Conservation (phyloP, 371 early-diverging fungal genomes). For the Parasitella parasitica region DNA sequence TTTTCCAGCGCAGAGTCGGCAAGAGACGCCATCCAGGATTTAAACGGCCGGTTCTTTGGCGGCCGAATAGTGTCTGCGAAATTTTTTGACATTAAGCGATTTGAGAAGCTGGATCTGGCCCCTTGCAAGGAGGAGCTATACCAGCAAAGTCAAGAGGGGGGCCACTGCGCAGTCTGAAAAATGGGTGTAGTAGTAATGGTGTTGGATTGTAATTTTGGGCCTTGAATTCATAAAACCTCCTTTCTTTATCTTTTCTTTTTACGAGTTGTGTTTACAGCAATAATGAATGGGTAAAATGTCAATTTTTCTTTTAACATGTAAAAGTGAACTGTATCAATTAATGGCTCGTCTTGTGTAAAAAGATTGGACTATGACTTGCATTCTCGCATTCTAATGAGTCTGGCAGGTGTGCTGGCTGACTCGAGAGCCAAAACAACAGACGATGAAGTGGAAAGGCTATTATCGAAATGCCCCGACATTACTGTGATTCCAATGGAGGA, state of each 20-base stretch:
- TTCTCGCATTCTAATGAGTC: slow-evolving; percentile 60
- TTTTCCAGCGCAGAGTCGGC: slow-evolving; percentile 57
- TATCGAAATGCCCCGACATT: slow-evolving; percentile 38
- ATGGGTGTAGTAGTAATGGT: background rate
- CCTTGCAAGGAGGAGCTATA: slow-evolving; percentile 47
- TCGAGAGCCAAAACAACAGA: slow-evolving; percentile 35
- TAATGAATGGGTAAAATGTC: background rate
- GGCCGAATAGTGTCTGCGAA: slow-evolving; percentile 65
- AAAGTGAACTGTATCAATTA: background rate
- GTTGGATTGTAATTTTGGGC: too few relatives aligned
- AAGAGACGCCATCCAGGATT: slow-evolving; percentile 54
- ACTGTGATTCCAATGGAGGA: slow-evolving; percentile 24
- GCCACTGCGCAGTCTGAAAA: background rate
- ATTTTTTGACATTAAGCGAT: slow-evolving; percentile 55
- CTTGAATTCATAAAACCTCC: too few relatives aligned
- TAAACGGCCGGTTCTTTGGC: slow-evolving; percentile 79
- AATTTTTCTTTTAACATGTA: background rate
- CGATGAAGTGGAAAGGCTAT: slow-evolving; percentile 35
- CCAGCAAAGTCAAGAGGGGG: too few relatives aligned
- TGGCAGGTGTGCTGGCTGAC: slow-evolving; percentile 56
- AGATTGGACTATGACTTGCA: slow-evolving; percentile 49
- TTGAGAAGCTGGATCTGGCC: slow-evolving; percentile 59
- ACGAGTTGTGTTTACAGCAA: background rate
- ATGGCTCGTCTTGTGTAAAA: background rate
- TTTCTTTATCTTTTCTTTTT: background rate